Evolutionary conservation across 2,329 filamentous ascomycete species (phyloP), one percentile per base, ranked within the genome.

Genomic region (Xylariales sp.): DNA sequence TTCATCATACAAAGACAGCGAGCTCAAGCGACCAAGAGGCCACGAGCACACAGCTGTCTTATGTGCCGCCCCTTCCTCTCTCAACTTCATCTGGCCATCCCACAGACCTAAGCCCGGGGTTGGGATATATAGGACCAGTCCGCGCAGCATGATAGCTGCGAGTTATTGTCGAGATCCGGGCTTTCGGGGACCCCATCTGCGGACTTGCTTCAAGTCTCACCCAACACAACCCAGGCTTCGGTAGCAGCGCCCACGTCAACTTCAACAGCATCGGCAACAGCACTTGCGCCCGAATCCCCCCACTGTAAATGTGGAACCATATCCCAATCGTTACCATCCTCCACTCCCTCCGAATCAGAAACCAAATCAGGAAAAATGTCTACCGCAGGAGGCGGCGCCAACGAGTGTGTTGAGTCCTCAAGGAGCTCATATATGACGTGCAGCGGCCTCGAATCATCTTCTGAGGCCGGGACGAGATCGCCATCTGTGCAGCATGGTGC

Each of bases 191-290:
- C 14, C 10, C 24, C 39, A 28, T 34, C 5, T 12, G 20, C 22
- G n/a, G 16, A 42, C 31, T 11, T 27, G 31, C 15, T 29, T 35
- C 39, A 42, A 27, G 31, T 36, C 39, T 35, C 39, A 35, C 31
- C 31, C 31, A 42, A 18, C 22, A 42, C 32, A 15, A 42, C 29
- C 39, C 39, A 42, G 21, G 39, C 22, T 24, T 42, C 39, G 18
- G 24, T 14, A 7, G 31, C 22, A 2, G 31, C 21, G 4, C 12
- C 25, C 21, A 31, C 14, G 10, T 31, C 32, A 14, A 19, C 20
- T 20, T 42, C 39, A 11, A 10, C 15, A 21, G 20, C 12, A 10
- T 28, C 18, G 20, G 14, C n/a, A 4, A 34, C n/a, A 35, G 32
- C 31, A 19, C 9, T 21, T 14, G 18, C 10, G 29, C 22, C 22